Evolutionary conservation across 345 rosid species (phyloP), one percentile per base, ranked within the genome.

Genomic region (Hypericum perforatum): DNA sequence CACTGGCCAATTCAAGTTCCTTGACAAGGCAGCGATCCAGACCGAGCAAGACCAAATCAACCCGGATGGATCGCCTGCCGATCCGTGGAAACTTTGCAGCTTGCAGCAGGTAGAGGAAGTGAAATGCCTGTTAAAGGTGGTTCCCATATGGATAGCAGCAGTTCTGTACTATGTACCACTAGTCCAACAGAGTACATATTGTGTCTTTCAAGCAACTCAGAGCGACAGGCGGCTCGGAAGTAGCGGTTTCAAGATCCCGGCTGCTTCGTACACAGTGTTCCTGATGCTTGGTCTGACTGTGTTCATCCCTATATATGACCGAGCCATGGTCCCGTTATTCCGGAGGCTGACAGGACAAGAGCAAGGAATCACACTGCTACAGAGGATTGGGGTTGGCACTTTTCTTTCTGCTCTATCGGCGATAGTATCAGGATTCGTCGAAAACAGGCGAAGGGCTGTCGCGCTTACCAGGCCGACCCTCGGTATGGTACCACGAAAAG

Each of bases 31-130:
- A 6, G 85, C 82, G 22, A 73, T 81, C 41, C 52, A 70, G 12
- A 71, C 80, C 5, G 58, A 45, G 3, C 59, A 67, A 0, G 83
- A 77, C 56, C 43, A 66, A 53, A 41, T 81, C 58, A 68, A 77
- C 22, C n/a, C 32, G 5, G 78, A 84, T 7, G 88, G 85, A 0
- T 73, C 83, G 1, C 61, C 85, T 1, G 40, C 41, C 0, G 48
- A 78, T 41, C 81, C 85, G n/a, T 84, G 85, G 88, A 75, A 49
- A 15, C 80, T 84, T 0, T 84, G 87, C 40, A 76, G 88, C 71
- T 37, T 76, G 57, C 87, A 84, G 37, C 87, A 84, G 71, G 79
- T 78, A 15, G 87, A 84, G 53, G 85, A 84, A 73, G 75, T 64
- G 61, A 84, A 84, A 66, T 84, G 85, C 36, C 46, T 75, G 56